Evolutionary conservation across 2,329 filamentous ascomycete genomes (phyloP), one percentile per base, ranked within the genome.

Genomic region (Thielaviopsis ethacetica): DNA sequence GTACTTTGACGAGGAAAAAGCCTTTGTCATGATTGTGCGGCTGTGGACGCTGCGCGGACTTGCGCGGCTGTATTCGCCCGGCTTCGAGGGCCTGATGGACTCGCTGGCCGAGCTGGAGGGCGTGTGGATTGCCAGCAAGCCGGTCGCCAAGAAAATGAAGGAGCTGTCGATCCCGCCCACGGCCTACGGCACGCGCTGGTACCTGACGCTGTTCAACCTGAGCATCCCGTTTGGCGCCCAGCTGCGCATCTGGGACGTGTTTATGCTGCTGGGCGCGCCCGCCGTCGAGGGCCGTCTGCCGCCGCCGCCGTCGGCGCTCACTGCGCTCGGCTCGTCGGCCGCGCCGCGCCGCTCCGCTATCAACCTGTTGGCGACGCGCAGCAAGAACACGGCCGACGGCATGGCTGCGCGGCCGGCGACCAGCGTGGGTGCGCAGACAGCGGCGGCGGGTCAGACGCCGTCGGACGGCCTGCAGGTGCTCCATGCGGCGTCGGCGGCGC

Each of bases 111-210:
- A 95, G 66, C 94, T 97, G 67, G 87, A 95, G 69, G 81, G 77
- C 56, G 76, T 84, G 56, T 98, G 93, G 93, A 77, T 97, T 57
- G 76, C 76, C 27, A 80, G 80, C 60, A 86, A 85, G 65, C 86
- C 91, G 62, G 84, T 96, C n/a, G 83, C 84, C 51, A 75, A 77
- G 65, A 90, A 91, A 71, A 75, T 97, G 68, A 79, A 78, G 54
- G 85, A 91, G 62, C 78, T 96, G 30, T 78, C 79, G 62, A 93
- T 98, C 65, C 83, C 88, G 50, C 83, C 88, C 19, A 95, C 90
- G 1, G 85, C 91, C n/a, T 98, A 96, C 68, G 93, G 91, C 34
- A 97, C 91, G 3, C 80, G 91, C 57, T 98, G 93, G 93, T 98
- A 98, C 68, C 77, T 98, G 56, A 98, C 93, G 1, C 76, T 98